Evolutionary conservation across 1,284 basidiomycete species (phyloP), one percentile per base, ranked within the genome.

Genomic region (Sanghuangporus sanghuang): DNA sequence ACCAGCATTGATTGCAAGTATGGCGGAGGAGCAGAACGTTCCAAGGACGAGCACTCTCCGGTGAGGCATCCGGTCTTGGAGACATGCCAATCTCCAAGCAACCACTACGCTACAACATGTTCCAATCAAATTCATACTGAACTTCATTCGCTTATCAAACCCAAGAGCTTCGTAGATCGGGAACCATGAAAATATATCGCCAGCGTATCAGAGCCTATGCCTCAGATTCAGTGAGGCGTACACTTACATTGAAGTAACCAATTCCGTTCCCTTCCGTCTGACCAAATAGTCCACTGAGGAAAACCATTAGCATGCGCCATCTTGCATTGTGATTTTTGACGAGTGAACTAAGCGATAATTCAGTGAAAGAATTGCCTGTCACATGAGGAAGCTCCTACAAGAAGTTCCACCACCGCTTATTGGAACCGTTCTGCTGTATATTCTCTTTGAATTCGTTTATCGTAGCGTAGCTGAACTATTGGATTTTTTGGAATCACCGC

Each of bases 391-490:
- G 2, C 6, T 23, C 66, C 68, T 38, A 71, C 39, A 64, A 67
- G 67, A 73, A 75, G 64, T 77, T 75, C 74, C 75, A 81, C 79
- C 79, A 81, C 42, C 76, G 68, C 72, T 81, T 81, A 71, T 82
- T 79, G 48, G 77, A 74, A 21, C 76, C 80, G 62, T 77, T 73
- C 7, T 73, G 64, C 36, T 69, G 68, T 57, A 81, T 81, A 57
- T 74, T 72, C 56, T 78, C 77, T 64, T 72, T 73, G 73, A 82
- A 78, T 68, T 81, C 81, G 48, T 71, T 69, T 63, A 76, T 73
- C 70, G n/a, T n/a, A n/a, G n/a, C 81, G 76, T 53, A 81, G 73
- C 6, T 65, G 64, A 40, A 74, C 76, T 61, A 73, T 67, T 6
- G 68, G 67, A 21, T 71, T 70, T 71, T 70, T 69, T 60, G 3